phyloP scores from a whole-genome alignment of 2,329 filamentous ascomycete species.

The Arachnomyces sp. region DNA sequence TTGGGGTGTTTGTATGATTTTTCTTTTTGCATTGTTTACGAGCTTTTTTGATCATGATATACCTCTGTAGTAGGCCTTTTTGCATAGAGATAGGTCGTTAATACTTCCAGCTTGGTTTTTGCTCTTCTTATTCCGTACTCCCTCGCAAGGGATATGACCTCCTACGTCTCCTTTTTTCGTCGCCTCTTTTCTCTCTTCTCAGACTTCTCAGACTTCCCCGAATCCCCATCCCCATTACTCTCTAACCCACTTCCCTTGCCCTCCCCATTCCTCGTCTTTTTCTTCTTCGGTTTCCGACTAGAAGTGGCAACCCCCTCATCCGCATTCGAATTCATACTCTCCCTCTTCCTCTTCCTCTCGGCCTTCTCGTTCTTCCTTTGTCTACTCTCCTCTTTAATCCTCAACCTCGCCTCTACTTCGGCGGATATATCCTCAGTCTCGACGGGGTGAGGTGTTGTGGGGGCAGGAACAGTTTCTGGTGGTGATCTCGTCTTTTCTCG shows the following conservation, averaged over 20 bases:
- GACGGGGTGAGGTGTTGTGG: conserved; percentile 7
- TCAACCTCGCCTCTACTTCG: conserved; percentile 37
- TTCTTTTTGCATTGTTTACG: not conserved
- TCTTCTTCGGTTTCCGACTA: conserved; percentile 3
- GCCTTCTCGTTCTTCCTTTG: conserved; percentile 22
- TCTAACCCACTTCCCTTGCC: not conserved
- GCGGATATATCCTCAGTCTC: conserved; percentile 38
- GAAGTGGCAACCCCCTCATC: conserved; percentile 11
- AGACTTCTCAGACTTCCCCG: not conserved
- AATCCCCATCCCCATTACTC: not conserved
- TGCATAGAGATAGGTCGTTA: too few species aligned
- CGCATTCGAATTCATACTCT: conserved; percentile 26
- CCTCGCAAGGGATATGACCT: too few species aligned
- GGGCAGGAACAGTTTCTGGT: conserved; percentile 6
- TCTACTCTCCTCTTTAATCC: conserved; percentile 34
- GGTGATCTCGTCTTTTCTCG: conserved; percentile 15
- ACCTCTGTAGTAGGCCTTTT: too few species aligned
- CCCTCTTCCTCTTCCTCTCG: conserved; percentile 35
- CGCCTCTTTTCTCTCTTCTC: conserved; percentile 1
- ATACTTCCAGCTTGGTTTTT: too few species aligned
- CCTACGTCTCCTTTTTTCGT: conserved; percentile 1
- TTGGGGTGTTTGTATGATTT: conserved; percentile 10
- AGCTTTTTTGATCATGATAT: too few species aligned
- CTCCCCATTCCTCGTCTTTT: conserved; percentile 2
- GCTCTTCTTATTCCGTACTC: too few species aligned